These are phyloP conservation scores for Ajuga chamaepitys DNA, from an alignment of 257 asterid genomes.

Conservation along the genomic window DNA sequence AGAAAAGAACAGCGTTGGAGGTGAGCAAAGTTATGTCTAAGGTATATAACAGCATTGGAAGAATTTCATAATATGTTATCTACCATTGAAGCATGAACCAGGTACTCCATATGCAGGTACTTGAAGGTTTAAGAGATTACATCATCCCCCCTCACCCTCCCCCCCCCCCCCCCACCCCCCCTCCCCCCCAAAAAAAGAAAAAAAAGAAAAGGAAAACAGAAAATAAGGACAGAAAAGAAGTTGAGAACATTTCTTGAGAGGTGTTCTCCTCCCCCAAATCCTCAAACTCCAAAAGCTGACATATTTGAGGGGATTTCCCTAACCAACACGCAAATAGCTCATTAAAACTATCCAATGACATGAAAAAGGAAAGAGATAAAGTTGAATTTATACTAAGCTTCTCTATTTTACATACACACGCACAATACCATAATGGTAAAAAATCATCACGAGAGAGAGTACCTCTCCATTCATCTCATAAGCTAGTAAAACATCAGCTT, in stretches of 20 bases:
- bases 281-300: not conserved
- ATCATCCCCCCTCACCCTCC: not conserved
- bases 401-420: not conserved
- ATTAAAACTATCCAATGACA: not conserved
- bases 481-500: slow-evolving; percentile 88
- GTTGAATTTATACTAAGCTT: not conserved
- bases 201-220: not conserved
- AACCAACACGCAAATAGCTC: too few relatives aligned
- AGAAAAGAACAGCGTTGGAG: slow-evolving; percentile 4
- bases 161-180: not conserved
- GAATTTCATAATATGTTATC: not conserved
- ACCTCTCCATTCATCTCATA: slow-evolving; percentile 99
- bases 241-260: too few relatives aligned
- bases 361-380: not conserved
- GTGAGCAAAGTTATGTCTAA: not conserved
- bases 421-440: not conserved
- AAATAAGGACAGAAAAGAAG: too few relatives aligned
- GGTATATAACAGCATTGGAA: not conserved
- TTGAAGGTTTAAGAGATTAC: not conserved
- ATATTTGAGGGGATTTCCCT: too few relatives aligned
- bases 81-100: not conserved
- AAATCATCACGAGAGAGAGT: not conserved
- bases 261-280: not conserved
- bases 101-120: not conserved
- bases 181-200: not conserved